Conservation (phyloP, 805 yeast genomes). For the Starmerella bombi region DNA sequence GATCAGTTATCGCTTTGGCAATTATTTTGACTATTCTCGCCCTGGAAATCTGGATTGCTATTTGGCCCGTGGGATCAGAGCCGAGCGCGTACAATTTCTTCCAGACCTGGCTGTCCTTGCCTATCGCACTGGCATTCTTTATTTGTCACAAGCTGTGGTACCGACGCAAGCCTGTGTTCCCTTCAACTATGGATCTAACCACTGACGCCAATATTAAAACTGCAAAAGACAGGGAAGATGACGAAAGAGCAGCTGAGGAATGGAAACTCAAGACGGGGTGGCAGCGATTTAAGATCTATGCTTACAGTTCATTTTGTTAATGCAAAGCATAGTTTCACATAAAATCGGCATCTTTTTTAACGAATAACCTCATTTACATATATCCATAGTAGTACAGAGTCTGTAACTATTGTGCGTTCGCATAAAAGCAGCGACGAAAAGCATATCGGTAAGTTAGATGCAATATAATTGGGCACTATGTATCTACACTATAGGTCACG, state of each 20-base stretch:
- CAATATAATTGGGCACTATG: no score
- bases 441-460: no score
- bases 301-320: background rate
- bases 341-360: background rate
- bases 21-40: conserved; percentile 49
- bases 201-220: conserved; percentile 16
- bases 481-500: no score
- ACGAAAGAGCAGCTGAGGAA: conserved; percentile 4
- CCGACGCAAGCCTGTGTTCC: conserved; percentile 7
- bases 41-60: conserved; percentile 73
- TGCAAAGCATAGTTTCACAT: no score
- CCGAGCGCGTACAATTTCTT: conserved; percentile 35
- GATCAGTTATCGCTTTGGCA: conserved; percentile 49
- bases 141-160: conserved; percentile 15
- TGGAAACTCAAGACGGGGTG: background rate
- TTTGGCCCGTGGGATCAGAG: conserved; percentile 46
- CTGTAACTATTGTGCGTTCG: no score
- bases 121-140: conserved; percentile 19
- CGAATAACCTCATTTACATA: no score
- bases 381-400: no score
- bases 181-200: conserved; percentile 12
- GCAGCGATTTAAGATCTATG: background rate
- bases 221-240: conserved; percentile 4
- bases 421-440: no score
- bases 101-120: conserved; percentile 40